These are phyloP conservation scores for Termitomyces sp. DNA, from an alignment of 768 basidiomycete genomes.

Conservation along the genomic window DNA sequence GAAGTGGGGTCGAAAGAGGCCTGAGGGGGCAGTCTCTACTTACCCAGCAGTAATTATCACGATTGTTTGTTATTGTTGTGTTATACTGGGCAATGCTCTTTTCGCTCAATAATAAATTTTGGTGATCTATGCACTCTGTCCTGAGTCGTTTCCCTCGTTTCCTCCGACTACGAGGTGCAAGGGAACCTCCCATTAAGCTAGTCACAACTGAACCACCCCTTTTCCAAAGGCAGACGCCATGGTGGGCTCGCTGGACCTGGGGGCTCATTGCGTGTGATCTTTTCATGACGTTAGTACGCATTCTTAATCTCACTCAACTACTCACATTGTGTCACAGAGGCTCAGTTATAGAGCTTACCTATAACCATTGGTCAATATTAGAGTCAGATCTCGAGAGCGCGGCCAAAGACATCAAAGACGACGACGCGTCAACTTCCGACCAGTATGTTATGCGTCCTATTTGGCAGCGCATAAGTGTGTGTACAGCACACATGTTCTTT, in stretches of 20 bases:
- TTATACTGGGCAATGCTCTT: not conserved
- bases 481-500: constrained; percentile 21
- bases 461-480: constrained; percentile 28
- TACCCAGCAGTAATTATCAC: not conserved
- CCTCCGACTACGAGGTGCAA: constrained; percentile 7
- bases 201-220: constrained; percentile 16
- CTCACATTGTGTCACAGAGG: constrained; percentile 14
- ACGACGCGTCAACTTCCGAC: constrained; percentile 7
- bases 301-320: not conserved
- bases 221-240: constrained; percentile 22
- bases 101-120: not conserved
- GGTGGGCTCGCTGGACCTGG: constrained; percentile 25
- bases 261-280: constrained; percentile 24
- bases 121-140: constrained; percentile 7
- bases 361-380: constrained; percentile 25
- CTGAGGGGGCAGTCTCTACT: constrained; percentile 7
- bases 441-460: constrained; percentile 23
- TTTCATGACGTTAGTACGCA: constrained; percentile 23
- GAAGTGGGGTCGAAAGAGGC: constrained; percentile 3
- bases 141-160: constrained; percentile 9
- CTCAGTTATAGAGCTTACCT: constrained; percentile 27
- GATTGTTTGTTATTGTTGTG: constrained; percentile 4
- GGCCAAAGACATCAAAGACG: constrained; percentile 12
- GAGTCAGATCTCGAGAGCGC: constrained; percentile 18
- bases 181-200: constrained; percentile 1